Evolutionary conservation across 169 alveolate species (phyloP).

Genomic region (Eimeria falciformis): DNA sequence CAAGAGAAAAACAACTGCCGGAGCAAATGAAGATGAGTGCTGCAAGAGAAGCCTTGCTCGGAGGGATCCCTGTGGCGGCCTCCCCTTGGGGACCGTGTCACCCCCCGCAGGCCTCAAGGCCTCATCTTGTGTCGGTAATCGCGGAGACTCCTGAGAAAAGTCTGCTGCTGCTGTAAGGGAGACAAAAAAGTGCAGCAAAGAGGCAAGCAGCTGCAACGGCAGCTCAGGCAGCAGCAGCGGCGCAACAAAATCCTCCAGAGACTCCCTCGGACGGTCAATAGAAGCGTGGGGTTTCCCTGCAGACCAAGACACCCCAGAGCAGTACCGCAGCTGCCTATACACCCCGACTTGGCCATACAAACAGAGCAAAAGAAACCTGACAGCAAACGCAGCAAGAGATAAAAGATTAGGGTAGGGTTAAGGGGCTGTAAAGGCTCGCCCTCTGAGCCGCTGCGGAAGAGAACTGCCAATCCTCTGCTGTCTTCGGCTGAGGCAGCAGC

Average conservation of each 20-base stretch:
- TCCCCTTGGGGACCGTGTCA: not conserved
- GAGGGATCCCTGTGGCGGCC: constrained; percentile 13
- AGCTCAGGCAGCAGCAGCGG: constrained; percentile 62
- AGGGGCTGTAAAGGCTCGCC: constrained; percentile 33
- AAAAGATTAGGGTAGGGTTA: not conserved
- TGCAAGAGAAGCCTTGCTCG: constrained; percentile 42
- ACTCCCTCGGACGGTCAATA: constrained; percentile 57
- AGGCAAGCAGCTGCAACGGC: constrained; percentile 64
- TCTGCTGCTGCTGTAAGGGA: constrained; percentile 52
- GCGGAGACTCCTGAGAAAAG: not conserved
- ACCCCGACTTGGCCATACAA: too few relatives aligned
- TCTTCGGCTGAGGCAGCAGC: constrained; percentile 52
- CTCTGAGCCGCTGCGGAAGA: constrained; percentile 11
- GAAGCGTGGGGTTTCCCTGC: too few relatives aligned
- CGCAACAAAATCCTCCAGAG: constrained; percentile 58
- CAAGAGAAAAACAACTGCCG: constrained; percentile 27
- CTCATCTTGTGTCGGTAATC: not conserved
- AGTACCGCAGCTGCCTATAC: too few relatives aligned
- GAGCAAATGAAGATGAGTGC: constrained; percentile 30
- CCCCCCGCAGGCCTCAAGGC: not conserved
- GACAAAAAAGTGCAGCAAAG: constrained; percentile 16
- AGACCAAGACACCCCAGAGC: too few relatives aligned
- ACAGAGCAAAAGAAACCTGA: not conserved
- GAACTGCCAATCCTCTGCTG: constrained; percentile 4
- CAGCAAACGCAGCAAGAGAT: not conserved